phyloP scores from a whole-genome alignment of 306 rosid genomes.

The Gleditsia sinensis region DNA sequence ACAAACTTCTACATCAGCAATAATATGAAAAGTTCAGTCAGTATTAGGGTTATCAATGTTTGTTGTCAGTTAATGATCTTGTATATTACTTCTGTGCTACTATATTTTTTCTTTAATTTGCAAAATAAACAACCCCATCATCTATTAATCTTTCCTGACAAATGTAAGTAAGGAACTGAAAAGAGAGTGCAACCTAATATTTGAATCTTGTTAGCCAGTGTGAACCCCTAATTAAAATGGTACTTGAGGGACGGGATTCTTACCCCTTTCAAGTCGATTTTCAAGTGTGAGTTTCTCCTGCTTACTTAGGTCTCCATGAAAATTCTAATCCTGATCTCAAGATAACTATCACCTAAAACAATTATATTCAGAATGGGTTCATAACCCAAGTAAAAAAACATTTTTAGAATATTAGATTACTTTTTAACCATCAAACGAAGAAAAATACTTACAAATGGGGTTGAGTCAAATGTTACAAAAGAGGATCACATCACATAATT shows the following conservation, averaged over 20 bases:
- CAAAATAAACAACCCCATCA: background rate
- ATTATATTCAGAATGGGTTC: slow-evolving; percentile 28
- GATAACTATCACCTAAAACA: slow-evolving; percentile 38
- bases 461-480: slow-evolving; percentile 39
- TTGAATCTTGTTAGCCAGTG: background rate
- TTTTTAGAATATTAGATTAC: slow-evolving; percentile 29
- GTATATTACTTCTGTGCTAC: background rate
- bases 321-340: slow-evolving; percentile 27
- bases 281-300: no score
- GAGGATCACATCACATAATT: slow-evolving; percentile 39
- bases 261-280: slow-evolving; percentile 29
- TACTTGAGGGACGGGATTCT: no score
- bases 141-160: background rate
- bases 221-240: no score
- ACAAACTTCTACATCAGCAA: slow-evolving; percentile 1
- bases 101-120: background rate
- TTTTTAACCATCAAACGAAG: slow-evolving; percentile 27
- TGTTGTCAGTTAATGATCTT: background rate
- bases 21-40: background rate
- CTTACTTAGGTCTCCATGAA: no score
- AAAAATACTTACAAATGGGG: slow-evolving; percentile 27
- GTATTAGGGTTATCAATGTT: slow-evolving; percentile 7
- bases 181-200: no score
- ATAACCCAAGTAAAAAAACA: slow-evolving; percentile 28
- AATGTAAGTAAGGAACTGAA: no score